phyloP scores from a whole-genome alignment of 257 asterid genomes.

The Thymus mandschuricus region DNA sequence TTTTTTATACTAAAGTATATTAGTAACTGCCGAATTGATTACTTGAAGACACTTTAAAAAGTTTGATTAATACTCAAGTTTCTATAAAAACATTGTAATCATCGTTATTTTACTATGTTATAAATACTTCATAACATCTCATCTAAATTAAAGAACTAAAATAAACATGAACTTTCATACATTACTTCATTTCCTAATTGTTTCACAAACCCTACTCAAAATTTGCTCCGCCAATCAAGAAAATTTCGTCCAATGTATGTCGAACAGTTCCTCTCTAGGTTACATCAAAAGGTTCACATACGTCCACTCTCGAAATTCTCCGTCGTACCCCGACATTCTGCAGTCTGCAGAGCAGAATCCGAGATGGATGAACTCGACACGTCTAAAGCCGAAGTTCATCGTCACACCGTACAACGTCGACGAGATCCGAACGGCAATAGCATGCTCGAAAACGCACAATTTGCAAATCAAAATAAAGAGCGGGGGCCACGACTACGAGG shows the following conservation, averaged over 20 bases:
- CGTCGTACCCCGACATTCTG: conserved; percentile 39
- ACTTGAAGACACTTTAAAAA: conserved; percentile 8
- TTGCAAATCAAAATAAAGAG: conserved; percentile 51
- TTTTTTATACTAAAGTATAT: not conserved
- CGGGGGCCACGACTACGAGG: conserved; percentile 31
- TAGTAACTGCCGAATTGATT: conserved; percentile 28
- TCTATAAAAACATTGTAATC: conserved; percentile 24
- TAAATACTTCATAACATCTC: not conserved
- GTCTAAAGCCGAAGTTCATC: conserved; percentile 43
- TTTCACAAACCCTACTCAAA: conserved; percentile 10
- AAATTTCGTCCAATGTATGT: conserved; percentile 39
- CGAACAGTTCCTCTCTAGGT: conserved; percentile 27
- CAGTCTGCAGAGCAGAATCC: conserved; percentile 53
- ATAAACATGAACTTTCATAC: conserved; percentile 11
- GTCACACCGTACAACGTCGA: conserved; percentile 43
- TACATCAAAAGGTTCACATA: conserved; percentile 28
- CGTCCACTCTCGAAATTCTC: conserved; percentile 36
- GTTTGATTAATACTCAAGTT: not conserved
- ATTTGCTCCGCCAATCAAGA: conserved; percentile 30
- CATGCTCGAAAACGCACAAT: conserved; percentile 39
- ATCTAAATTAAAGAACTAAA: not conserved
- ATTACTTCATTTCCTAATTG: conserved; percentile 14
- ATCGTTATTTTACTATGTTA: conserved; percentile 16
- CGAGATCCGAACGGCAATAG: conserved; percentile 45
- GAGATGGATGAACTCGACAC: conserved; percentile 49